phyloP scores from a whole-genome alignment of 768 basidiomycete genomes.

The Cystobasidium tubakii region DNA sequence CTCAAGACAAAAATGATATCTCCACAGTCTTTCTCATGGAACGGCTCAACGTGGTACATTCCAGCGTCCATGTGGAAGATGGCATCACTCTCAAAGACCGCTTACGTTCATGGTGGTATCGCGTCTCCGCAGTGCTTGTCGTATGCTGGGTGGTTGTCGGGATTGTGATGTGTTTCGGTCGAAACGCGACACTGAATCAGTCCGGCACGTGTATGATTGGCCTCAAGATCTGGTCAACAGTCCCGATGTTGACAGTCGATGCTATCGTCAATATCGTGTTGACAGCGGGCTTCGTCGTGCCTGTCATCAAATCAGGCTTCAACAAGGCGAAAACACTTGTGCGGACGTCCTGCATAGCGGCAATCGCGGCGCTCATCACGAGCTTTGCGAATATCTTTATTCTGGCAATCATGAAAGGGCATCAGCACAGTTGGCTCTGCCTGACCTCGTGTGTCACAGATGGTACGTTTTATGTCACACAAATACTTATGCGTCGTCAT shows the following conservation, averaged over 20 bases:
- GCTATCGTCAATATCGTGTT: constrained; percentile 41
- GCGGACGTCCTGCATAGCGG: constrained; percentile 49
- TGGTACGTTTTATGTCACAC: constrained; percentile 15
- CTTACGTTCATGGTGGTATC: constrained; percentile 39
- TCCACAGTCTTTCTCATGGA: constrained; percentile 39
- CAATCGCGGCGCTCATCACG: constrained; percentile 54
- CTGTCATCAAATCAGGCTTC: constrained; percentile 33
- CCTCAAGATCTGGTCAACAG: constrained; percentile 31
- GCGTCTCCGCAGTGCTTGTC: constrained; percentile 9
- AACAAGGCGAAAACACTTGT: constrained; percentile 36
- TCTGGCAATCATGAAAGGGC: constrained; percentile 27
- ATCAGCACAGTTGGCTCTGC: constrained; percentile 30
- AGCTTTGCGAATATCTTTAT: constrained; percentile 24
- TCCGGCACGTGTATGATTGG: constrained; percentile 42
- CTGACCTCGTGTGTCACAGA: constrained; percentile 27
- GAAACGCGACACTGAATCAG: constrained; percentile 18
- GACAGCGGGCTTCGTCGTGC: constrained; percentile 38
- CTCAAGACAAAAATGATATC: neutral
- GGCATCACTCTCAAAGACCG: neutral
- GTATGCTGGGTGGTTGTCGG: constrained; percentile 18
- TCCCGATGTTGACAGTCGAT: constrained; percentile 36
- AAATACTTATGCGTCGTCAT: too few relatives aligned
- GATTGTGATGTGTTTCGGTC: neutral
- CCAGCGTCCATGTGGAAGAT: neutral
- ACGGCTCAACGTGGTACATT: constrained; percentile 39